phyloP scores from a whole-genome alignment of 2,329 filamentous ascomycete genomes.

The Penicillium paneum region DNA sequence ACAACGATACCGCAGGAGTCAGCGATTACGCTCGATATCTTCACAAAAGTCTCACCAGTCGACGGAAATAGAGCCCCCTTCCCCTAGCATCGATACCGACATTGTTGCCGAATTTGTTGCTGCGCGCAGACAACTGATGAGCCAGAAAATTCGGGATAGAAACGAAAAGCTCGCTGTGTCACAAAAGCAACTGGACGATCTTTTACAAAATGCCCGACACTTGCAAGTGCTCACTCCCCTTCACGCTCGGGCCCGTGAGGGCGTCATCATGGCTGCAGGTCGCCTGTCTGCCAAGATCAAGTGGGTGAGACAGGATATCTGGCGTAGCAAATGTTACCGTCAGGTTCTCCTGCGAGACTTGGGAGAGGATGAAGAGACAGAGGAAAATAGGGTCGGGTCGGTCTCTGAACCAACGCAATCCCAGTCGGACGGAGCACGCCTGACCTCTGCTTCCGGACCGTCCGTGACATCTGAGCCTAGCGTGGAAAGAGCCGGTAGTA shows the following conservation, averaged over 20 bases:
- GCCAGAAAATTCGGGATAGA: constrained; percentile 76
- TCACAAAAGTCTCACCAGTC: constrained; percentile 64
- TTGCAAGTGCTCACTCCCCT: constrained; percentile 85
- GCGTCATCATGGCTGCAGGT: constrained; percentile 78
- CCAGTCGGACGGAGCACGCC: constrained; percentile 8
- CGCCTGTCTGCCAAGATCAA: constrained; percentile 84
- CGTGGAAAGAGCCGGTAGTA: constrained; percentile 22
- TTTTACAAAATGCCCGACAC: constrained; percentile 86
- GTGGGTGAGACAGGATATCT: constrained; percentile 92
- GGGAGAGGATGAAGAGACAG: constrained; percentile 62
- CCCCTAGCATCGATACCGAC: constrained; percentile 68
- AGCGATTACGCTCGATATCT: constrained; percentile 57
- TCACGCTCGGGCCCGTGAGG: constrained; percentile 82
- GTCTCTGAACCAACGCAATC: constrained; percentile 25
- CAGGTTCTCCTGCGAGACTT: constrained; percentile 84
- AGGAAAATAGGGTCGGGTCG: constrained; percentile 22
- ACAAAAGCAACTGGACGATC: constrained; percentile 75
- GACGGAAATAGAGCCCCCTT: constrained; percentile 65
- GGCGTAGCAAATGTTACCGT: constrained; percentile 84
- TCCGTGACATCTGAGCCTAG: constrained; percentile 22
- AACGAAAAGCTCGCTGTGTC: constrained; percentile 71
- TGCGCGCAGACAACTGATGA: constrained; percentile 78
- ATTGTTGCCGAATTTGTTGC: constrained; percentile 82
- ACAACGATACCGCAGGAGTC: constrained; percentile 60
- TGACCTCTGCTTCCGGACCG: constrained; percentile 19